phyloP scores from a whole-genome alignment of 1,139 yeast species.

The Pichia sp. region DNA sequence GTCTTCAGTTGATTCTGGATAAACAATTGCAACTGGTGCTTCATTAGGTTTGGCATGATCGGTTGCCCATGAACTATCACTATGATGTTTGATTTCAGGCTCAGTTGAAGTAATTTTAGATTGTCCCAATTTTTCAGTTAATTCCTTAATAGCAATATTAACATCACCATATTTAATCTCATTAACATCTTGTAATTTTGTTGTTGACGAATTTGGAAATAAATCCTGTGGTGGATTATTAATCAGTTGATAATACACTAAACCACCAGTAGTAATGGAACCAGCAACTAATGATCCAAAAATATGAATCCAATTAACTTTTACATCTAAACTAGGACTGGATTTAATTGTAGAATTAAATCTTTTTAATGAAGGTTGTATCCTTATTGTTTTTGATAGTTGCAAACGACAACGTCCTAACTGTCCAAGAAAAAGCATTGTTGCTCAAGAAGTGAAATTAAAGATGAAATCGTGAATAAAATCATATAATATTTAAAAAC shows the following conservation, averaged over 20 bases:
- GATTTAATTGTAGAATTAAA: not conserved
- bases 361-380: not conserved
- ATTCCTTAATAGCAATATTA: conserved; percentile 37
- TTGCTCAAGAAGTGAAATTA: too few relatives aligned
- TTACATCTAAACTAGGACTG: too few relatives aligned
- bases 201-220: conserved; percentile 32
- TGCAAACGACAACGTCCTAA: too few relatives aligned
- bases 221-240: conserved; percentile 21
- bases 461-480: too few relatives aligned
- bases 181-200: conserved; percentile 26
- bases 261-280: not conserved
- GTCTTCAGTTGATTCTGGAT: conserved; percentile 61
- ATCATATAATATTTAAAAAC: too few relatives aligned
- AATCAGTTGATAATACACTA: not conserved
- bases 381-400: too few relatives aligned
- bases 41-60: conserved; percentile 53
- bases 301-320: not conserved
- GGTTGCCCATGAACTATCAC: conserved; percentile 50
- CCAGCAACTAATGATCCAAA: not conserved
- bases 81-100: conserved; percentile 8
- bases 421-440: too few relatives aligned
- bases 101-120: conserved; percentile 27
- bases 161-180: conserved; percentile 30
- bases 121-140: conserved; percentile 35
- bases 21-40: conserved; percentile 49